A percentile compares a stretch with the other conserved stretches of the same genome.
phyloP scores from a whole-genome alignment of 495 filamentous ascomycete genomes.

The Tuber melanosporum region DNA sequence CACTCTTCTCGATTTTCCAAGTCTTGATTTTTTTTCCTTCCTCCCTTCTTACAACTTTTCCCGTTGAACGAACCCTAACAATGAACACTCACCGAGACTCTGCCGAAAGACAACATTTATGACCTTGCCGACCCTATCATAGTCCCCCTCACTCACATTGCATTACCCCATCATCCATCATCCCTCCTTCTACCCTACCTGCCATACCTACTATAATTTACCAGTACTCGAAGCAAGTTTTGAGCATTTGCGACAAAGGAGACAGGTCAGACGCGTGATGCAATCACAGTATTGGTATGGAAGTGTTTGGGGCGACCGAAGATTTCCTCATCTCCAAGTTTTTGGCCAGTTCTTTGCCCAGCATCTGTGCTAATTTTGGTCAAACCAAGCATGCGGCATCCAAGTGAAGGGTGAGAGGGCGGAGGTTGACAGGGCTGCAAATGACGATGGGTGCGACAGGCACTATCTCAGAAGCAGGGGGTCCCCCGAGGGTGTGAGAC shows the following conservation, averaged over 20 bases:
- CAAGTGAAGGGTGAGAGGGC: slow-evolving; percentile 37
- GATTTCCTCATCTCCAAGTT: slow-evolving; percentile 37
- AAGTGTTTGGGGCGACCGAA: slow-evolving; percentile 35
- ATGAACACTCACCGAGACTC: slow-evolving; percentile 14
- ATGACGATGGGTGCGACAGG: slow-evolving; percentile 26
- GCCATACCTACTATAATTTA: neutral
- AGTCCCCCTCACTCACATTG: neutral
- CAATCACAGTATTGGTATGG: slow-evolving; percentile 29
- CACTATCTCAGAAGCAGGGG: slow-evolving; percentile 39
- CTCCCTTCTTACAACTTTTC: neutral
- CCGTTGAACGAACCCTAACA: slow-evolving; percentile 10
- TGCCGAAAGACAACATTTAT: slow-evolving; percentile 10
- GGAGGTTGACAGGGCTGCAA: slow-evolving; percentile 34
- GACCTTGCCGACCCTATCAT: slow-evolving; percentile 7
- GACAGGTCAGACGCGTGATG: slow-evolving; percentile 35
- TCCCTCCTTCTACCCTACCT: slow-evolving; percentile 13
- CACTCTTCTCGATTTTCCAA: neutral
- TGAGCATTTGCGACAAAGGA: slow-evolving; percentile 29
- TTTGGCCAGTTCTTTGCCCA: slow-evolving; percentile 23
- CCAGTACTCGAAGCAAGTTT: slow-evolving; percentile 32
- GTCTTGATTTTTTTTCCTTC: neutral
- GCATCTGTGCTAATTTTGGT: slow-evolving; percentile 32
- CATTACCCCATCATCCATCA: slow-evolving; percentile 6
- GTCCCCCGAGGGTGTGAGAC: slow-evolving; percentile 38
- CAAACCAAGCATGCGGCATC: slow-evolving; percentile 29